Evolutionary conservation across 306 rosid genomes (phyloP), one percentile per base, ranked within the genome.

Genomic region (Cucumis melo): DNA sequence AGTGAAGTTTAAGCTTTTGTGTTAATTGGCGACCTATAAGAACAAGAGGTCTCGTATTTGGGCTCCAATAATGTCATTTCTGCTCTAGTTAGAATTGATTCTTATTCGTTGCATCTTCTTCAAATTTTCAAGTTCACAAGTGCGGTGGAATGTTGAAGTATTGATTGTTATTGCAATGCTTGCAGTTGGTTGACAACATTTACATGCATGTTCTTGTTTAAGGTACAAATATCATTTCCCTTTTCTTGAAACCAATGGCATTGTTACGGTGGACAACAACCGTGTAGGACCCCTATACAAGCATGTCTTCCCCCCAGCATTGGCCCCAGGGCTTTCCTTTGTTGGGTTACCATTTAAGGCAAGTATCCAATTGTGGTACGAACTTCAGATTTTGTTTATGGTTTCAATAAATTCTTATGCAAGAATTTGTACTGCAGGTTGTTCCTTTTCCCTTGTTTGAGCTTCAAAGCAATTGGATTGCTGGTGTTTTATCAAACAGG

Each of bases 401-500:
- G 8, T 8, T 20, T 10, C 21, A 48, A 15, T 58, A 21, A 64
- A 56, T 44, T 16, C 20, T 42, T 34, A 38, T 20, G 34, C 56
- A 63, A 53, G 16, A 32, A 24, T 77, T 77, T 7, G 0, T 75
- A 56, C 23, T 46, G 59, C 88, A 91, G 95, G 90, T 78, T 82
- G 61, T 16, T 68, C 93, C 96, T 59, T 90, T 92, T 51, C 80
- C 83, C 60, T 0, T 85, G 88, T 79, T 54, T 58, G 98, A 92
- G 81, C 75, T 85, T 74, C 98, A 92, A 78, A 84, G 91, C 87
- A 89, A 85, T 80, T 92, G 98, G 98, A 87, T 92, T 75, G 93
- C 98, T 38, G 85, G 88, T 64, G 77, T 79, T 70, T 83, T 92
- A 77, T 87, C 91, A 21, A 83, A 86, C 72, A 88, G 85, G 74